Evolutionary conservation across 495 filamentous ascomycete genomes (phyloP).

Genomic region (Penicillium flavigenum): DNA sequence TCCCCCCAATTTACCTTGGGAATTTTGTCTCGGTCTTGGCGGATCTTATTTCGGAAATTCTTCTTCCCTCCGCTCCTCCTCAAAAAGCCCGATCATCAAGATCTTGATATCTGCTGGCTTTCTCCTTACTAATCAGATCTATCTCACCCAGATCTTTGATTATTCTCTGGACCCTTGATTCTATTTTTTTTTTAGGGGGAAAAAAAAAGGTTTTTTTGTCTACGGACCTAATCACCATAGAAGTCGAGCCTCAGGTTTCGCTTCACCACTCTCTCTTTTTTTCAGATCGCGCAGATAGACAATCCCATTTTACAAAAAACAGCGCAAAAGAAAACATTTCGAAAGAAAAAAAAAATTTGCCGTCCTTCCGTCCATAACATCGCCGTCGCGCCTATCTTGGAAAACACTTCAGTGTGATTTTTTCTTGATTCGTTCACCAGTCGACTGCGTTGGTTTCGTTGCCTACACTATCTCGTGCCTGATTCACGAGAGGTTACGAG

Average conservation of each 20-base stretch:
- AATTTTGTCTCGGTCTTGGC: conserved; percentile 51
- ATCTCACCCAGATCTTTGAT: conserved; percentile 18
- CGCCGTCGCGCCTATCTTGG: conserved; percentile 23
- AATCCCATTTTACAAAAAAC: conserved; percentile 27
- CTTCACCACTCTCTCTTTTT: conserved; percentile 36
- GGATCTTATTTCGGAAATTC: conserved; percentile 34
- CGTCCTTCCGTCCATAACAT: conserved; percentile 24
- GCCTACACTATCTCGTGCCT: conserved; percentile 9
- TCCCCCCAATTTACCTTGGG: conserved; percentile 36
- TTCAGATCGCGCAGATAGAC: conserved; percentile 40
- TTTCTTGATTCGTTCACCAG: conserved; percentile 10
- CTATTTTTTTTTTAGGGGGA: conserved; percentile 7
- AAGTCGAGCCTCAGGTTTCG: conserved; percentile 13
- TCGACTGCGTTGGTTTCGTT: conserved; percentile 15
- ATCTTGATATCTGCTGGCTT: conserved; percentile 21
- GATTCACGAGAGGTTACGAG: conserved; percentile 7
- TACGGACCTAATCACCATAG: conserved; percentile 12
- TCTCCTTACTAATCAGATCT: conserved; percentile 24
- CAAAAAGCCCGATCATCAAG: conserved; percentile 16
- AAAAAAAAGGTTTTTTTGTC: conserved; percentile 10
- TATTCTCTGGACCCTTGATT: conserved; percentile 16
- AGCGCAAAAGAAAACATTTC: conserved; percentile 28
- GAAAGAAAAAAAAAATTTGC: conserved; percentile 25
- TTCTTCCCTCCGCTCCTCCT: conserved; percentile 27
- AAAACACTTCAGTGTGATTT: conserved; percentile 52